Conservation (phyloP, 306 rosid species). For the Vigna trinervia region DNA sequence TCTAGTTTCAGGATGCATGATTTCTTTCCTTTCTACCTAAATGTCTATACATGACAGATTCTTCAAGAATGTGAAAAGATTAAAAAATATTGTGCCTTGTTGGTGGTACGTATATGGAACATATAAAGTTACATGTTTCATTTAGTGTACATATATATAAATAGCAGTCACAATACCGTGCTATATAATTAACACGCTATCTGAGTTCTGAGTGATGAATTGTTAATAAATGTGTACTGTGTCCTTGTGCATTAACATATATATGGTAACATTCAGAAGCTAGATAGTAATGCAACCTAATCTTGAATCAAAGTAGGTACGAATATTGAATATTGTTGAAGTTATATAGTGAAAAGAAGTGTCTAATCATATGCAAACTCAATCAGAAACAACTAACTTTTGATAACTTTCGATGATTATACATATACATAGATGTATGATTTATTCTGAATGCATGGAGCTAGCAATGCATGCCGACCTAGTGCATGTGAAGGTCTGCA, state of each 20-base stretch:
- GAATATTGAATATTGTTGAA: constrained; percentile 17
- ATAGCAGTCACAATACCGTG: not conserved
- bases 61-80: not conserved
- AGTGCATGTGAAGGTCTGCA: constrained; percentile 39
- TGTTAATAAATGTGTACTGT: constrained; percentile 11
- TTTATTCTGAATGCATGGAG: constrained; percentile 40
- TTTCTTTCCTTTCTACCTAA: constrained; percentile 18
- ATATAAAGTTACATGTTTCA: not conserved
- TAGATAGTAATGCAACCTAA: not conserved
- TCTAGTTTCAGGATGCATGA: not conserved
- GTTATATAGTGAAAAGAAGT: not conserved
- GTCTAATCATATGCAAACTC: not conserved
- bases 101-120: not conserved
- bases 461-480: constrained; percentile 48
- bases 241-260: constrained; percentile 28
- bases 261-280: constrained; percentile 8
- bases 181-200: constrained; percentile 10
- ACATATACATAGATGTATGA: not conserved
- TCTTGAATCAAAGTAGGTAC: not conserved
- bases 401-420: not conserved
- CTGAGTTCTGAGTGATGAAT: not conserved
- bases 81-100: not conserved
- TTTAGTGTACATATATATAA: not conserved
- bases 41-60: not conserved
- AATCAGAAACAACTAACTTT: not conserved